Evolutionary conservation across 805 yeast genomes (phyloP).

Genomic region (Candida michaelii): DNA sequence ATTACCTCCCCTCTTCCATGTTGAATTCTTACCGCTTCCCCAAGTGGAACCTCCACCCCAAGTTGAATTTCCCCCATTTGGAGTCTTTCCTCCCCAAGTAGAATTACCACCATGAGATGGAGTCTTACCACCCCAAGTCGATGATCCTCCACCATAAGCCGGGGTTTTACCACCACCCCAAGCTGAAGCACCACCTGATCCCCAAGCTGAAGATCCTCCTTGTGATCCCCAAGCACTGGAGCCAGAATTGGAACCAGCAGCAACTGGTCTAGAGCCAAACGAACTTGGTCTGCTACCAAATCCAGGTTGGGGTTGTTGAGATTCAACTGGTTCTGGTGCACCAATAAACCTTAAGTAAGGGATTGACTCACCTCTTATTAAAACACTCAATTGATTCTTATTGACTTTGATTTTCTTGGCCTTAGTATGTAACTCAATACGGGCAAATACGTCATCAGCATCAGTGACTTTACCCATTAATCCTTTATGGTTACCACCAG

Average conservation of each 20-base stretch:
- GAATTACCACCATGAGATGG: constrained; percentile 46
- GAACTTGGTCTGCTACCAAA: constrained; percentile 13
- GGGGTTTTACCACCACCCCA: constrained; percentile 45
- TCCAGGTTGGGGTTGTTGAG: constrained; percentile 13
- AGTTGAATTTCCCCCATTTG: constrained; percentile 23
- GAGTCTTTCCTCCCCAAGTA: constrained; percentile 40
- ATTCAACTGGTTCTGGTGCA: constrained; percentile 23
- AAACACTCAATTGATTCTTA: constrained; percentile 73
- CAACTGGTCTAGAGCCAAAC: constrained; percentile 16
- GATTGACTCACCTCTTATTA: constrained; percentile 65
- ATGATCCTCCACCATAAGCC: constrained; percentile 36
- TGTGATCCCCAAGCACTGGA: constrained; percentile 15
- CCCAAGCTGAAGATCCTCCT: constrained; percentile 59
- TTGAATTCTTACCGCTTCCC: constrained; percentile 16
- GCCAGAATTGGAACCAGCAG: constrained; percentile 13
- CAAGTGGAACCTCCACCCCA: constrained; percentile 19
- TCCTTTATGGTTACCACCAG: constrained; percentile 93
- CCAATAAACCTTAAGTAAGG: constrained; percentile 81
- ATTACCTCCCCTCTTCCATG: constrained; percentile 34
- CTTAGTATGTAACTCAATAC: constrained; percentile 92
- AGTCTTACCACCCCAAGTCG: constrained; percentile 49
- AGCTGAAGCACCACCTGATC: constrained; percentile 46
- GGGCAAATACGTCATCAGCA: constrained; percentile 86
- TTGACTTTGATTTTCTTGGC: constrained; percentile 83
- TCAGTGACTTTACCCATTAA: constrained; percentile 91